These are phyloP conservation scores for Xylaria sp. DNA, from an alignment of 2,329 filamentous ascomycete species.

Conservation along the genomic window DNA sequence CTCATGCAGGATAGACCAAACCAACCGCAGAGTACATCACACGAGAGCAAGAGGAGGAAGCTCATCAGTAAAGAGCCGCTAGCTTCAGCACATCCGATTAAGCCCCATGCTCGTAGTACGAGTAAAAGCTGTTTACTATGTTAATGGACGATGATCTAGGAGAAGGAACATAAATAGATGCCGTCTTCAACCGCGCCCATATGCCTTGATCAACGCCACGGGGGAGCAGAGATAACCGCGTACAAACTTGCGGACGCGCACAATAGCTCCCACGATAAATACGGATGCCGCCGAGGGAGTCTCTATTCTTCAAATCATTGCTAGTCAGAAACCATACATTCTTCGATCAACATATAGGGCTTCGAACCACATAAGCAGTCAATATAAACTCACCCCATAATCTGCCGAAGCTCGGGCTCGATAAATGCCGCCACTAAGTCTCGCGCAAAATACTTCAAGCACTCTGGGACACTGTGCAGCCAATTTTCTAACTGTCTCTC, in stretches of 20 bases:
- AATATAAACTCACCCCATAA: conserved; percentile 17
- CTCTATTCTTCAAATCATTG: conserved; percentile 5
- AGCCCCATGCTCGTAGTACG: too few relatives aligned
- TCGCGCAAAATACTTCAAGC: not conserved
- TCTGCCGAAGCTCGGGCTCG: conserved; percentile 11
- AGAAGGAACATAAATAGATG: too few relatives aligned
- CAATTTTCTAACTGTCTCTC: conserved; percentile 6
- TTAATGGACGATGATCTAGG: too few relatives aligned
- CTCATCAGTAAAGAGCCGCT: too few relatives aligned
- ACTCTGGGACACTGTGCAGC: not conserved
- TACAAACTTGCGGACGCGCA: conserved; percentile 12
- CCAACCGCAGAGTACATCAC: too few relatives aligned
- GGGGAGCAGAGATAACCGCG: conserved; percentile 3
- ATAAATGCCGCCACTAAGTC: conserved; percentile 11
- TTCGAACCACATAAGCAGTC: not conserved
- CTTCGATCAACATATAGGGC: not conserved
- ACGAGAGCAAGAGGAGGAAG: too few relatives aligned
- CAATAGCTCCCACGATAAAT: not conserved
- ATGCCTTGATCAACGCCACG: not conserved
- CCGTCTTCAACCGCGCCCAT: too few relatives aligned
- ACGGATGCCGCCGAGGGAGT: not conserved
- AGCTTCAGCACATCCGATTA: too few relatives aligned
- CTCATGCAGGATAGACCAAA: too few relatives aligned
- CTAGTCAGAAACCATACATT: not conserved
- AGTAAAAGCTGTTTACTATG: too few relatives aligned